Evolutionary conservation across 2,329 filamentous ascomycete genomes (phyloP), one percentile per base, ranked within the genome.

Genomic region (Calonectria montana): DNA sequence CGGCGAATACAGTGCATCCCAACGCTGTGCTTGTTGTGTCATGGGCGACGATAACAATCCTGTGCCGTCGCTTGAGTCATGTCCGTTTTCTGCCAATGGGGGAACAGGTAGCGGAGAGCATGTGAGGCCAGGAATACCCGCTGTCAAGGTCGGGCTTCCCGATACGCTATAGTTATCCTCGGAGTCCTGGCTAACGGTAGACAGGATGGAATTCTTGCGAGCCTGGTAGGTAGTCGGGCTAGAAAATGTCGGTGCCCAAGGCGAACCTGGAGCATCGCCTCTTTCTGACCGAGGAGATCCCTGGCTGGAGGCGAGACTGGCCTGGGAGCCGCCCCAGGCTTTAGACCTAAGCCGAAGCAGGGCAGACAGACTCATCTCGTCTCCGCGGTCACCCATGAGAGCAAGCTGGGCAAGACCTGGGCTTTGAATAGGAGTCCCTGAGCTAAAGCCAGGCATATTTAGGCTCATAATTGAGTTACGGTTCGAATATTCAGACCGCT

Each of bases 401-500:
- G 94, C 93, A 27, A 98, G 86, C 80, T 97, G 94, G 0, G 94
- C 93, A 27, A 97, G 86, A 0, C 93, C 93, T 0, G 94, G 93
- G 75, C 92, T 94, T 37, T 91, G 87, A 2, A 94, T 78, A 1
- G 83, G 83, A 47, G 85, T 90, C 12, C 80, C 81, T 69, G 87
- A 90, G 15, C 80, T 79, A 35, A 83, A 79, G 4, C 81, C 77
- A 13, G 83, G 81, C 71, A 85, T 83, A 31, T 83, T 84, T 73
- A 96, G 86, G 70, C 93, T 94, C 86, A 97, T 94, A 70, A 97
- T 91, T 1, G 94, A 97, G 81, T 98, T 98, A 53, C 97, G 91
- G 71, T 97, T 98, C 48, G 95, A 98, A 86, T 97, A 98, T 83
- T 99, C 97, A 71, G 94, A 97, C 15, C 96, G 91, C 82, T 98